Conservation (phyloP, 2,329 filamentous ascomycete genomes). For the Penicillium sp. region DNA sequence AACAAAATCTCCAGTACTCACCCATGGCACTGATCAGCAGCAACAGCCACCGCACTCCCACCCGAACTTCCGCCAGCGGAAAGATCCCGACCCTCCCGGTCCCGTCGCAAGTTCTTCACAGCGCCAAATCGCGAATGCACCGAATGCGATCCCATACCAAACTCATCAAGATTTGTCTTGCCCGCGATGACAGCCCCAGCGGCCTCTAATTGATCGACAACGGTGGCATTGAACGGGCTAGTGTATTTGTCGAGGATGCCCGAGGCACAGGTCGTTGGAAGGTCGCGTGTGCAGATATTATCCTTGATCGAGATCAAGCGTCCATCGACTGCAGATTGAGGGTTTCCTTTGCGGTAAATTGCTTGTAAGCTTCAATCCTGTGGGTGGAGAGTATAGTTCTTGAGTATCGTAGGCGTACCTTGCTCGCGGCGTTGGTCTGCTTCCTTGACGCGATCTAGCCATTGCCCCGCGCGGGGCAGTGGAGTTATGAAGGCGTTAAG, state of each 20-base stretch:
- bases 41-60: conserved; percentile 87
- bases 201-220: conserved; percentile 70
- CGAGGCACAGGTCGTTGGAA: conserved; percentile 85
- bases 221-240: conserved; percentile 82
- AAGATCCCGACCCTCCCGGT: conserved; percentile 48
- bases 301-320: conserved; percentile 72
- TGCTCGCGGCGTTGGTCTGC: conserved; percentile 45
- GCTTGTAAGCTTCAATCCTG: conserved; percentile 9
- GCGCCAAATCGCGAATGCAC: conserved; percentile 70
- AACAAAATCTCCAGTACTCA: conserved; percentile 42
- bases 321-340: conserved; percentile 50
- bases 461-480: conserved; percentile 41
- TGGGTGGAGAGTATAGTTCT: neutral
- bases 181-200: conserved; percentile 70
- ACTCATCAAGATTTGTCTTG: conserved; percentile 95
- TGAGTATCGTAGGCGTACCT: conserved; percentile 35
- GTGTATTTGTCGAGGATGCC: conserved; percentile 71
- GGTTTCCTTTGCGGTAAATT: conserved; percentile 33
- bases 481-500: conserved; percentile 53
- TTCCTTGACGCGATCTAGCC: conserved; percentile 45
- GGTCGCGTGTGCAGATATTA: conserved; percentile 70
- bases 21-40: conserved; percentile 65
- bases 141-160: conserved; percentile 91
- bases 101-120: conserved; percentile 61
- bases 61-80: conserved; percentile 92